Evolutionary conservation across 257 asterid species (phyloP), one percentile per base, ranked within the genome.

Genomic region (Solanum boliviense): DNA sequence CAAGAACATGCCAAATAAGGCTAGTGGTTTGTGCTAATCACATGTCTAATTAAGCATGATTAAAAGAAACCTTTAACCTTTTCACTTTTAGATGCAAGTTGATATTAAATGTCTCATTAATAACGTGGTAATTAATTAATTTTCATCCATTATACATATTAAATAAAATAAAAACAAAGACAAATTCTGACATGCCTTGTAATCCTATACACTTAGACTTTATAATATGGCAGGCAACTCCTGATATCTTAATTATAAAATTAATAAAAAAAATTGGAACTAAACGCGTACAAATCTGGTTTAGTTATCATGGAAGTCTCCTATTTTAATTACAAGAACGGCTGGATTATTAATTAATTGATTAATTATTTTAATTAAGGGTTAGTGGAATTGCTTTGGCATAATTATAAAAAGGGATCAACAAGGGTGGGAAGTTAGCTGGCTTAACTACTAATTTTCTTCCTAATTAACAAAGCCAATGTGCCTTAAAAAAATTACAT

Each of bases 121-220:
- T 32, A 74, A 71, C 89, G 21, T 76, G 68, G 74, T 84, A 52
- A 87, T 84, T 84, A 78, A 32, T 84, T 35, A 48, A 32, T 46
- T 46, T 32, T 23, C 13, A 91, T 2, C 62, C 38, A 67, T 9
- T 13, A 27, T 71, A 74, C 25, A 7, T 78, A 25, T 79, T 74
- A 18, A 73, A 25, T 71, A 71, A 71, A 71, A 31, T 71, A 31
- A 74, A 84, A 76, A 56, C 72, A 84, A 52, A 88, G 93, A 94
- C 96, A 91, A 67, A 23, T 88, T 90, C 96, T 89, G 96, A 92
- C 94, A 90, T 29, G 46, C 86, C 76, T 73, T 71, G 38, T 72
- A 36, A 88, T 74, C 79, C 84, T 72, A 89, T 73, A 87, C 75
- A 35, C 87, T 90, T 86, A 78, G 41, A 23, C 74, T 41, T 84